These are phyloP conservation scores for Recurvomyces mirabilis DNA, from an alignment of 495 filamentous ascomycete genomes.

Conservation along the genomic window DNA sequence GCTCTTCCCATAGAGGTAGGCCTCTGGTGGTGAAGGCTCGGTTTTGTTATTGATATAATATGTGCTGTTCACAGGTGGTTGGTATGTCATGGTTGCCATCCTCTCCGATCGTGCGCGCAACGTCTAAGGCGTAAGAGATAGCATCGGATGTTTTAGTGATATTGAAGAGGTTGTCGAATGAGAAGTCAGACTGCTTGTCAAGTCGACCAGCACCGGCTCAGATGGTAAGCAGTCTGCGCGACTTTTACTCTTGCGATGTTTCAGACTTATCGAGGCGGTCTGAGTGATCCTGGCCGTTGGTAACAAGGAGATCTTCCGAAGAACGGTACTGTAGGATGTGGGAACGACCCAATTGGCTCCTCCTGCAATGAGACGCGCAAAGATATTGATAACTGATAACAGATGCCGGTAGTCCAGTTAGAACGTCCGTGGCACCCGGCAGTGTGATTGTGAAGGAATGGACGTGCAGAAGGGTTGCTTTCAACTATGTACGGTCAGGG, in stretches of 20 bases:
- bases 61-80: constrained; percentile 8
- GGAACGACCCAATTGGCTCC: constrained; percentile 14
- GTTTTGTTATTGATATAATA: constrained; percentile 3
- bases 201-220: too few species aligned
- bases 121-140: background rate
- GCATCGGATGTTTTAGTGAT: background rate
- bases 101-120: background rate
- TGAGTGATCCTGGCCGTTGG: background rate
- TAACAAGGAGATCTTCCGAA: constrained; percentile 6
- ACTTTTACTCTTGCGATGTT: constrained; percentile 1
- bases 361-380: constrained; percentile 2
- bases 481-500: background rate
- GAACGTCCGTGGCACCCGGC: constrained; percentile 7
- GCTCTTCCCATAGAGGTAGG: constrained; percentile 7
- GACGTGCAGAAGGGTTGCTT: constrained; percentile 10
- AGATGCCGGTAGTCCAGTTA: constrained; percentile 3
- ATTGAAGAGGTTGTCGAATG: background rate
- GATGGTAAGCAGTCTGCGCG: background rate
- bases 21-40: constrained; percentile 15
- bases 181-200: too few species aligned
- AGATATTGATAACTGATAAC: constrained; percentile 9
- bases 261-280: constrained; percentile 13
- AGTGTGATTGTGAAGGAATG: constrained; percentile 12
- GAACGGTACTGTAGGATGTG: constrained; percentile 1
- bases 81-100: constrained; percentile 7